Base-by-base conservation (phyloP, 805 yeast species). In the Ogataea allantospora region DNA sequence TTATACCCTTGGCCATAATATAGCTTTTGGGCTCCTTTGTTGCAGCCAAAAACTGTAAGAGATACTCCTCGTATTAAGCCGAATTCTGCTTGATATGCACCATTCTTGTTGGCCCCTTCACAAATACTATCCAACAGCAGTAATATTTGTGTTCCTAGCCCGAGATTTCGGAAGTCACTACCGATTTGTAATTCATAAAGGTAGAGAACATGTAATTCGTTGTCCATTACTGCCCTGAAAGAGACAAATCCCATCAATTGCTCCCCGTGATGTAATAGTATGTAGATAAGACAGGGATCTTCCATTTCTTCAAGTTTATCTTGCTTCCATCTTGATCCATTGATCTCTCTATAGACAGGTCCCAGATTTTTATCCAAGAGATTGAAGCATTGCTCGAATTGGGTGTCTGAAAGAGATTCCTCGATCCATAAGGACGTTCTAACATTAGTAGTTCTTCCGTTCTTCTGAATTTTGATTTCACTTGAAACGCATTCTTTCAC, bases 171-270 rank as follows among this genome's bases (percentile, higher is more conserved):
- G 39, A 44, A 63, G 8, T 32, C 11, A 1, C 63, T 61, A 2
- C 40, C 20, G 0, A 78, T 55, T 38, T 79, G 85, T 24, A 79
- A 71, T 50, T 79, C 85, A 46, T 75, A 79, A 7, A 79, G 58
- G 46, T 78, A 79, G 7, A 78, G 39, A 11, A 69, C 70, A 33
- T 63, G 54, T 6, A 50, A 43, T 7, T 55, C 67, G 19, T 62
- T 59, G 33, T 74, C 77, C 7, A 44, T 22, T 0, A 73, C 68
- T n/a, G 71, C 36, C 45, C 67, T 66, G 36, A 75, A 52, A 1
- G 81, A 73, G 9, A 75, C 28, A 43, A 77, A 77, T 1, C 70
- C 78, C 2, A 58, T 53, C 1, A 68, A 25, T 2, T 40, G 35
- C 4, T 14, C 35, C 34, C 17, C 26, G 14, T 41, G 25, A 4